Conservation (phyloP, 1,139 yeast genomes). For the Blastobotrys petasosporus region DNA sequence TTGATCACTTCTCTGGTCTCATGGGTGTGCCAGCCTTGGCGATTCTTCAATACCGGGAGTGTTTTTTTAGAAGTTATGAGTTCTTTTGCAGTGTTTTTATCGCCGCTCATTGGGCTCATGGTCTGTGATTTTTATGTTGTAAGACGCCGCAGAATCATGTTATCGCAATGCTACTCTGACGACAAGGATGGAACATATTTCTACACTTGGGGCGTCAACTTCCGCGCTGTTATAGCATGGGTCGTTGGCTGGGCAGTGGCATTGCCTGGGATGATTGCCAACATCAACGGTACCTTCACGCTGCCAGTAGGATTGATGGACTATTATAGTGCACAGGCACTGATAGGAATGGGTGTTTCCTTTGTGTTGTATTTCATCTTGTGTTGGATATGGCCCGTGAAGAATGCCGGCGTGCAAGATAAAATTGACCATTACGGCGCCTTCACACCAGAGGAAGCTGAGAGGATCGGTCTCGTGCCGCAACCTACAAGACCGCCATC, state of each 20-base stretch:
- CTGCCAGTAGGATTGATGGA: slow-evolving; percentile 35
- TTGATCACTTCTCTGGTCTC: slow-evolving; percentile 42
- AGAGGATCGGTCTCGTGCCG: slow-evolving; percentile 1
- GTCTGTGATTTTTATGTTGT: slow-evolving; percentile 40
- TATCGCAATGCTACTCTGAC: slow-evolving; percentile 37
- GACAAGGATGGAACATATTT: slow-evolving; percentile 37
- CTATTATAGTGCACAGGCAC: slow-evolving; percentile 38
- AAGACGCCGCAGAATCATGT: slow-evolving; percentile 31
- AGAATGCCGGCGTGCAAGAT: slow-evolving; percentile 33
- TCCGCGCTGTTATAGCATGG: slow-evolving; percentile 41
- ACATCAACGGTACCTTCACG: slow-evolving; percentile 30
- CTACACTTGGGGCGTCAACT: slow-evolving; percentile 39
- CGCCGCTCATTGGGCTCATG: slow-evolving; percentile 42
- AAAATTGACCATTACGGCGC: slow-evolving; percentile 35
- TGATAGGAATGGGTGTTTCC: slow-evolving; percentile 40
- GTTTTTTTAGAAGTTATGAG: slow-evolving; percentile 41
- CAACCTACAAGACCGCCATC: too few relatives aligned
- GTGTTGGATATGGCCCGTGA: slow-evolving; percentile 36
- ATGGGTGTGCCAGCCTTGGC: slow-evolving; percentile 43
- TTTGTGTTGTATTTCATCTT: slow-evolving; percentile 36
- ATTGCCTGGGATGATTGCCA: slow-evolving; percentile 39
- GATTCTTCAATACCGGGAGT: slow-evolving; percentile 41
- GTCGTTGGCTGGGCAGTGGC: slow-evolving; percentile 40
- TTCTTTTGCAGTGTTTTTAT: slow-evolving; percentile 42
- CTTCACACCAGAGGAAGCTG: slow-evolving; percentile 7